These are phyloP conservation scores for Phoenix dactylifera DNA, from an alignment of 176 grass and related monocot species.

Conservation along the genomic window DNA sequence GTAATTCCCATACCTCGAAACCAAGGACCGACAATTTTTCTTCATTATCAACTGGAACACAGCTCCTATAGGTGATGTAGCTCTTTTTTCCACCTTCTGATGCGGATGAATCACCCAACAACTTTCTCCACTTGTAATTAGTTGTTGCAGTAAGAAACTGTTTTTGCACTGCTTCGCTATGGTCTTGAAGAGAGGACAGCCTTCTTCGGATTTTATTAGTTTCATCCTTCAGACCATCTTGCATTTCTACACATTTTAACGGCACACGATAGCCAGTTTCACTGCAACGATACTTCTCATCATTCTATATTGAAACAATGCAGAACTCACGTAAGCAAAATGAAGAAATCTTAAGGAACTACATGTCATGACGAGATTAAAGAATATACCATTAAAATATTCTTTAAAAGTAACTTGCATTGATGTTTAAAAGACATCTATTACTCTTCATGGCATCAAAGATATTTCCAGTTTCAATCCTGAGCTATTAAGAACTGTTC, in stretches of 20 bases:
- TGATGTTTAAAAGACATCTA: no score
- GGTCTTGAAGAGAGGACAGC: slow-evolving; percentile 13
- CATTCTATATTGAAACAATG: slow-evolving; percentile 35
- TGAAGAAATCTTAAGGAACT: no score
- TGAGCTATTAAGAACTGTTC: no score
- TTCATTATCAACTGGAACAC: slow-evolving; percentile 55
- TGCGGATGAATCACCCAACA: slow-evolving; percentile 47
- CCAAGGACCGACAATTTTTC: slow-evolving; percentile 79
- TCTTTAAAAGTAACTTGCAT: no score
- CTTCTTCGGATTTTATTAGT: slow-evolving; percentile 35
- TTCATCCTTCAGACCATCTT: slow-evolving; percentile 41
- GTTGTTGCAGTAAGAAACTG: slow-evolving; percentile 11
- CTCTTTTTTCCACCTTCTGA: slow-evolving; percentile 24
- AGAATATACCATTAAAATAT: no score
- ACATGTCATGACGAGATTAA: no score
- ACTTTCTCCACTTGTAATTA: slow-evolving; percentile 34
- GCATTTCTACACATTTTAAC: slow-evolving; percentile 59
- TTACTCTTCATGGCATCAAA: no score
- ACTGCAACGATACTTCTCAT: slow-evolving; percentile 86
- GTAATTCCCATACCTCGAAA: slow-evolving; percentile 59
- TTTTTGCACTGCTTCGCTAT: background rate
- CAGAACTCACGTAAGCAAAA: no score
- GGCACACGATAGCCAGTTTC: slow-evolving; percentile 87
- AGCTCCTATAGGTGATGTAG: slow-evolving; percentile 88
- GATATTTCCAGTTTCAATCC: no score